phyloP scores from a whole-genome alignment of 768 basidiomycete species.

The Thelephora aurantiotincta region DNA sequence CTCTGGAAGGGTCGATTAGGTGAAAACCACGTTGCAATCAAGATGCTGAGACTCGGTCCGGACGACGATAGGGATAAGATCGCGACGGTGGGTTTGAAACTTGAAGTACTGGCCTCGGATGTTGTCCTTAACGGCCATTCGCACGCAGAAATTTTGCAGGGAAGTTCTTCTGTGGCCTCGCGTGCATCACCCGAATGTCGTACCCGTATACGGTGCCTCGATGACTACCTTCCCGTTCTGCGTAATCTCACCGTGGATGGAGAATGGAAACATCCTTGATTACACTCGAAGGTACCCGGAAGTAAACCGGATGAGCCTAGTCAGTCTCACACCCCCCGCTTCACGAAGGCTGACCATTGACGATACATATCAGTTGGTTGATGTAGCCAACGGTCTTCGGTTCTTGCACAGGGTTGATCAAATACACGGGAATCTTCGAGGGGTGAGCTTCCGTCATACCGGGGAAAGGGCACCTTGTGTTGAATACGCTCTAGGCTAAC shows the following conservation, averaged over 20 bases:
- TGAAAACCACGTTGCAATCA: neutral
- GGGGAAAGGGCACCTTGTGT: too few species aligned
- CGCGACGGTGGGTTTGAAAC: too few species aligned
- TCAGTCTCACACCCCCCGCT: neutral
- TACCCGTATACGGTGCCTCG: constrained; percentile 1
- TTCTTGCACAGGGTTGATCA: neutral
- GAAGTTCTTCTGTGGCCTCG: constrained; percentile 3
- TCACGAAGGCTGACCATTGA: neutral
- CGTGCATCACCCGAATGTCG: constrained; percentile 1
- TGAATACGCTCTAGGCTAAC: too few species aligned
- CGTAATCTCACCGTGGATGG: neutral
- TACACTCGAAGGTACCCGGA: neutral
- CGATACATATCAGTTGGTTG: neutral
- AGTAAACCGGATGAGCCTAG: neutral
- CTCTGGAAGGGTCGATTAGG: neutral
- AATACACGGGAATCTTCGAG: neutral
- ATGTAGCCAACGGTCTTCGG: neutral
- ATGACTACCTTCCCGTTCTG: neutral
- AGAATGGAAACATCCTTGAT: neutral
- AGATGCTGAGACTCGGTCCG: neutral
- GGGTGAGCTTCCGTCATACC: neutral
- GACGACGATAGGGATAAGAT: neutral
- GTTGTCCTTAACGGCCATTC: too few species aligned
- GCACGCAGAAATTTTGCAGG: constrained; percentile 1
- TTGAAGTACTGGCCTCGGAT: too few species aligned